Percentiles rank a stretch among this genome's conserved stretches.
Conservation (phyloP, 192 early-diverging fungal species). For the Obelidium mucronatum region DNA sequence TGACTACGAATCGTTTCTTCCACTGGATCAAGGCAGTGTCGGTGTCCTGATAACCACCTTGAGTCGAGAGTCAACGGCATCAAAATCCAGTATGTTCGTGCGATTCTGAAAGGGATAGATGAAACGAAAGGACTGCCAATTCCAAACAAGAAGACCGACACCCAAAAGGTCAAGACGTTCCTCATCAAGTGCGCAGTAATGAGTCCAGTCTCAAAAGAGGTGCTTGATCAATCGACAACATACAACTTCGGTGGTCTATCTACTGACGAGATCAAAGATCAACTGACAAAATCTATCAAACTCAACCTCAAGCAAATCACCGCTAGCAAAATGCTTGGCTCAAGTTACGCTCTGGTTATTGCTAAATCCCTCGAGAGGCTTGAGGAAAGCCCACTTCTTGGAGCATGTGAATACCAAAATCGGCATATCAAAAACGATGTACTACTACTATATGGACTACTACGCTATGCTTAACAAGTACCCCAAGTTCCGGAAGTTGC, state of each 20-base stretch:
- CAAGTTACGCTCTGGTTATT: neutral
- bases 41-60: conserved; percentile 2
- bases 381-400: neutral
- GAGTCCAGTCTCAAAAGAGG: neutral
- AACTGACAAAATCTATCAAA: neutral
- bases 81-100: conserved; percentile 15
- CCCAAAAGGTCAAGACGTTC: neutral
- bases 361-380: neutral
- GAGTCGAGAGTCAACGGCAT: neutral
- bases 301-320: neutral
- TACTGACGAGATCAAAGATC: neutral
- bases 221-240: neutral
- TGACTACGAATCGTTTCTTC: conserved; percentile 1
- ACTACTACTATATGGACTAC: too few relatives aligned
- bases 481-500: too few relatives aligned
- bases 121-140: neutral
- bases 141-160: conserved; percentile 1
- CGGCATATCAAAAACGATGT: too few relatives aligned
- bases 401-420: too few relatives aligned
- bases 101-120: conserved; percentile 4
- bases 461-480: too few relatives aligned
- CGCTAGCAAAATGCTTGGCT: neutral
- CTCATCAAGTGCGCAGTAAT: conserved; percentile 1
- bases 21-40: neutral
- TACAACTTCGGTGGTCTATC: neutral